Percentiles rank a stretch among this genome's conserved stretches.
phyloP scores from a whole-genome alignment of 2,329 filamentous ascomycete genomes.

The Aspergillus awamori region DNA sequence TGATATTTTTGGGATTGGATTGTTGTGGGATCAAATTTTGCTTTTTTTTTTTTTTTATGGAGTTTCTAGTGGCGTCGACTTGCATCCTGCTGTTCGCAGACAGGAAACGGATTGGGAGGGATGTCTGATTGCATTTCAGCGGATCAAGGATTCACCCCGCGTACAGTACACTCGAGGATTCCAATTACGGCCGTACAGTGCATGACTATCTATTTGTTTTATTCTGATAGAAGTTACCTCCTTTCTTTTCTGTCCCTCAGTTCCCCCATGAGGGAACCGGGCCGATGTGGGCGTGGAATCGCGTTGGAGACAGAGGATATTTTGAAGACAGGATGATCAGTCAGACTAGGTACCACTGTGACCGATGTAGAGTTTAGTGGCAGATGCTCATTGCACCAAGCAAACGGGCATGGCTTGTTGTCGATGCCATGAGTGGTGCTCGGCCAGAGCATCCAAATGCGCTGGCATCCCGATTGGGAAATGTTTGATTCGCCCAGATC shows the following conservation, averaged over 20 bases:
- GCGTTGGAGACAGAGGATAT: background rate
- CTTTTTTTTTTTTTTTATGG: constrained; percentile 11
- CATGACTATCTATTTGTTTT: background rate
- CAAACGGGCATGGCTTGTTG: background rate
- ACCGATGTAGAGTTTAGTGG: too few relatives aligned
- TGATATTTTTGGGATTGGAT: background rate
- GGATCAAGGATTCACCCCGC: constrained; percentile 17
- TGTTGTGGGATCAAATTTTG: background rate
- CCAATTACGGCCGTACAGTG: constrained; percentile 5
- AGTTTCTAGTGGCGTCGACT: constrained; percentile 16
- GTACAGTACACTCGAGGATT: constrained; percentile 12
- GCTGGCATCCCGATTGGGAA: background rate
- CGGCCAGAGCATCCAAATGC: background rate
- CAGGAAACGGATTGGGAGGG: constrained; percentile 20
- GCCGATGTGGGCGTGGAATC: background rate
- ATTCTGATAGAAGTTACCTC: background rate
- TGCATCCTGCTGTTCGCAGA: constrained; percentile 11
- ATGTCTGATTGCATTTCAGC: constrained; percentile 26
- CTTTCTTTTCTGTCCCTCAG: background rate
- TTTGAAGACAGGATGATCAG: background rate
- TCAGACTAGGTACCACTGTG: background rate
- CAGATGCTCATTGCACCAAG: background rate
- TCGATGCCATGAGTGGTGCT: background rate
- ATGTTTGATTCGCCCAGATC: background rate
- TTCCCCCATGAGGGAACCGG: too few relatives aligned